Evolutionary conservation across 176 grass and related monocot genomes (phyloP), one percentile per base, ranked within the genome.

Genomic region (Carex scoparia): DNA sequence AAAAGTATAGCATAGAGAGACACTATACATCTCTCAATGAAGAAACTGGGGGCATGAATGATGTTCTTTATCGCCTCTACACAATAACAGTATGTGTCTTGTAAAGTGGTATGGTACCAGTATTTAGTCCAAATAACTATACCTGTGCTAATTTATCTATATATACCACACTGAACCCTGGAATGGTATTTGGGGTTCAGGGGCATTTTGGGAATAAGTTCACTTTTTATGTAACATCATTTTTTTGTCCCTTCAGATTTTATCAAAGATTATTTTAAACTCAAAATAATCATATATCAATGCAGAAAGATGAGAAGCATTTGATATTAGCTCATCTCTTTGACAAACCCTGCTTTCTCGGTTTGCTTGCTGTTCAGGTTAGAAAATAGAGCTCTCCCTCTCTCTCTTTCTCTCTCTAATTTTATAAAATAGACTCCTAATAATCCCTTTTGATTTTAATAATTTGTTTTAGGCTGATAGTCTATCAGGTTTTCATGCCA

Each of bases 41-140:
- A 89, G 96, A 98, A 92, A 95, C 93, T 82, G 93, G 93, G 4
- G 96, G 96, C 23, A 98, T 98, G 93, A 98, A 98, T 87, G 96
- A 98, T 88, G 91, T 98, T 69, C 96, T 98, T 74, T 98, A 98
- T 84, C 90, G 88, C 74, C 91, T 98, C 49, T 95, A 95, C 71
- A 86, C 88, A 61, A 79, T 98, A 54, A 98, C 96, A 44, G 95
- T 98, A 84, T 84, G 18, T 84, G 11, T 57, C 30, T 19, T 46
- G 65, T 15, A 13, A 69, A 69, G 15, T 42, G 67, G 67, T 42
- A 1, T 7, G 9, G 77, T 61, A 16, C 77, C n/a, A 13, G 51
- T 32, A 58, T 10, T 12, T 19, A 40, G 8, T 60, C 55, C 35
- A 61, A 60, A 23, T 4, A 35, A 80, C 3, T 32, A 80, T 80